Base-by-base conservation (phyloP, 1,284 basidiomycete species). In the Marasmius fiardii region DNA sequence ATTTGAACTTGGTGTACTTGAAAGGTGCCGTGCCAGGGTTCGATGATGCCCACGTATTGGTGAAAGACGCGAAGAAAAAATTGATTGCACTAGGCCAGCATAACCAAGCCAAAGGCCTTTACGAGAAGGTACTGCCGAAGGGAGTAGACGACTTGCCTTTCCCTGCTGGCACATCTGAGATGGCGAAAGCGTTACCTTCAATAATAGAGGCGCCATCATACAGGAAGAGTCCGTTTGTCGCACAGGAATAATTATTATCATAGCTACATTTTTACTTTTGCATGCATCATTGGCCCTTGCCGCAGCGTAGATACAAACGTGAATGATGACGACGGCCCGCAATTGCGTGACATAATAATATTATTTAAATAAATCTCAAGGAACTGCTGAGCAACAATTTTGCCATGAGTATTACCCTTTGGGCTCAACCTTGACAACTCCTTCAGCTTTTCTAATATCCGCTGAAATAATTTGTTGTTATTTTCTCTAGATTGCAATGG, bases 11-110 rank as follows among this genome's bases (percentile, higher is more conserved):
- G 49, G 78, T 99, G 58, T 98, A 92, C 69, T 88, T 99, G 52
- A 80, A 80, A 50, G 89, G 89, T 20, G 81, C 83, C 45, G 79
- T 92, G 8, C 86, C 89, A 12, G 89, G 89, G 14, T 66, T 87
- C n/a, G 89, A 91, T 64, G 81, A 90, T 64, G 87, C 88, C 0
- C 83, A 87, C 53, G 86, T 91, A 28, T 67, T 88, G 55, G 73
- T 96, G 45, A 79, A 82, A 14, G 94, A 98, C 68, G 86, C 93
- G 20, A 92, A 93, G 74, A 94, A 94, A 78, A 92, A 86, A 68
- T 78, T 93, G 73, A 67, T 74, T 33, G 81, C 81, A 53, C 69
- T 83, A 45, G 81, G 86, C 6, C 76, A 74, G 56, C 80, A 82
- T 54, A 85, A 88, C 63, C 82, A 90, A 62, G 80, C 80, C 39